Percentiles rank a stretch among this genome's conserved stretches.
Conservation (phyloP, 2,329 filamentous ascomycete species). For the Diaporthe caulivora region DNA sequence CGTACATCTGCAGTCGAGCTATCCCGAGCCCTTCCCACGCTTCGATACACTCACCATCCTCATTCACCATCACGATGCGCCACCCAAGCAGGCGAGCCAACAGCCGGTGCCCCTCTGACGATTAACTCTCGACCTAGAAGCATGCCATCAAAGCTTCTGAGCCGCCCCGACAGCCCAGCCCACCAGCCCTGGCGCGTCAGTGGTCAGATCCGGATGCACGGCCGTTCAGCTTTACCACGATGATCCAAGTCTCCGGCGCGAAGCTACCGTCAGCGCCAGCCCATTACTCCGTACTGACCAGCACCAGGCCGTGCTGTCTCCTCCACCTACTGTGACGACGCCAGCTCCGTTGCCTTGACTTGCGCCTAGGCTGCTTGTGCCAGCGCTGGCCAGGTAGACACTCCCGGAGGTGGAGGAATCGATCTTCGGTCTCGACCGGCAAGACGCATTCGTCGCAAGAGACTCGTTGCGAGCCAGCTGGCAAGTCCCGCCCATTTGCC, state of each 20-base stretch:
- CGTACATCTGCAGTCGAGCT: not conserved
- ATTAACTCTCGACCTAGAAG: slow-evolving; percentile 28
- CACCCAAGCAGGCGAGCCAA: slow-evolving; percentile 7
- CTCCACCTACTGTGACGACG: not conserved
- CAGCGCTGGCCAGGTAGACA: too few species aligned
- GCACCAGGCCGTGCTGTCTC: not conserved
- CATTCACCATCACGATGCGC: slow-evolving; percentile 1
- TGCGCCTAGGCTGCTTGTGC: too few species aligned
- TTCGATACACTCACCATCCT: not conserved
- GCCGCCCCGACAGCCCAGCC: slow-evolving; percentile 24
- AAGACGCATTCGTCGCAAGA: slow-evolving; percentile 21
- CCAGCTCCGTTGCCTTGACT: not conserved
- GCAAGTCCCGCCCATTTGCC: not conserved
- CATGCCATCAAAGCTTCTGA: slow-evolving; percentile 30
- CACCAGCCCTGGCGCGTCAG: slow-evolving; percentile 19
- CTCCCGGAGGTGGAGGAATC: slow-evolving; percentile 13
- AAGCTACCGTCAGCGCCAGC: slow-evolving; percentile 22
- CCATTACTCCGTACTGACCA: not conserved
- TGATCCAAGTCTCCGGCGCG: slow-evolving; percentile 22
- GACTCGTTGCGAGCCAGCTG: not conserved
- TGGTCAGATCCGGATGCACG: slow-evolving; percentile 30
- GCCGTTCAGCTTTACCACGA: slow-evolving; percentile 33
- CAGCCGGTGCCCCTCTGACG: slow-evolving; percentile 3
- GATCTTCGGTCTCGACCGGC: slow-evolving; percentile 19
- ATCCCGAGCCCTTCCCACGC: not conserved